Conservation (phyloP, 768 basidiomycete species). For the Kwoniella heveanensis region DNA sequence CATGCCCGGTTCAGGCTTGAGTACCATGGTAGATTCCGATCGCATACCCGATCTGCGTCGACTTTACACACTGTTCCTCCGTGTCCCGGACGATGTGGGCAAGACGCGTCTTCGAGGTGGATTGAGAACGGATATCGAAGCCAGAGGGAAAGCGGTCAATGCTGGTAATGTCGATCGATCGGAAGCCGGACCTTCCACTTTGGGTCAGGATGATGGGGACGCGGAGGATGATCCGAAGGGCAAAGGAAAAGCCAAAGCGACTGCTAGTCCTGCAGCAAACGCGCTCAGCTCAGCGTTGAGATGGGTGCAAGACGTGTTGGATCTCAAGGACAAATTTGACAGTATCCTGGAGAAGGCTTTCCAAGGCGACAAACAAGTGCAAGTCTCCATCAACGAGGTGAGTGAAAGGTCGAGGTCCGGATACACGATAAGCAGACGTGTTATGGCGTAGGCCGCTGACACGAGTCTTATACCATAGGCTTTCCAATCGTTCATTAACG, state of each 20-base stretch:
- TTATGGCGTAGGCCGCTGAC: background rate
- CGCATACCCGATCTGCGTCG: constrained; percentile 75
- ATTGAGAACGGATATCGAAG: constrained; percentile 71
- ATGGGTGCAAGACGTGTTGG: constrained; percentile 91
- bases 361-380: constrained; percentile 70
- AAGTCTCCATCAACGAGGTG: constrained; percentile 83
- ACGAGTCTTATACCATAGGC: constrained; percentile 63
- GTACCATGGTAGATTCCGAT: constrained; percentile 80
- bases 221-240: constrained; percentile 48
- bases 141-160: constrained; percentile 79
- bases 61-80: constrained; percentile 72
- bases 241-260: constrained; percentile 42
- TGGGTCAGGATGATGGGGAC: constrained; percentile 19
- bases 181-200: constrained; percentile 26
- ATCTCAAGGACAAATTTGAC: constrained; percentile 90
- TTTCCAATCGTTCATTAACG: constrained; percentile 87
- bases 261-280: constrained; percentile 37
- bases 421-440: background rate
- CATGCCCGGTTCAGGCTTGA: constrained; percentile 81
- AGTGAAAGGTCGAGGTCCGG: constrained; percentile 23
- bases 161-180: constrained; percentile 51
- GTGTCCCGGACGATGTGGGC: constrained; percentile 66
- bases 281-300: constrained; percentile 69
- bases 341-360: constrained; percentile 71
- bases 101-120: constrained; percentile 66